A percentile compares a stretch with the other conserved stretches of the same genome.
These are phyloP conservation scores for Ajuga reptans DNA, from an alignment of 305 asterid genomes.

Conservation along the genomic window DNA sequence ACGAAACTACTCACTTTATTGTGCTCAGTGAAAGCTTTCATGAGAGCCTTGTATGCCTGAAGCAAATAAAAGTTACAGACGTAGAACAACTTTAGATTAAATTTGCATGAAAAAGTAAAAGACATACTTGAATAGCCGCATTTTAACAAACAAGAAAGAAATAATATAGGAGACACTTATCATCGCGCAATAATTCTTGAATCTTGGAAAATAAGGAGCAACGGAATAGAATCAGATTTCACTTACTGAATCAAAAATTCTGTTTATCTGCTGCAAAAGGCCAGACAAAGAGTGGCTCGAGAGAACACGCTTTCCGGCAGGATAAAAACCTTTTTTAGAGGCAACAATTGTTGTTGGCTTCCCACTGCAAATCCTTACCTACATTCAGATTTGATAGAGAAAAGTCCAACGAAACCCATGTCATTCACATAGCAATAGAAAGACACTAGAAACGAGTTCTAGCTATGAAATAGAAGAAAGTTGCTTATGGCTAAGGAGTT, in stretches of 20 bases:
- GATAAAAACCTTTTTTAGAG: constrained; percentile 64
- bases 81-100: constrained; percentile 6
- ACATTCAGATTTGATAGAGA: constrained; percentile 12
- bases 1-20: constrained; percentile 59
- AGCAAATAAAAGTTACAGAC: constrained; percentile 13
- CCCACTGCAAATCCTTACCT: constrained; percentile 76
- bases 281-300: constrained; percentile 62
- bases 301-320: constrained; percentile 60
- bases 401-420: neutral
- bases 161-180: neutral
- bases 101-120: neutral
- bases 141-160: neutral
- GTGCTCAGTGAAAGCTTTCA: constrained; percentile 82
- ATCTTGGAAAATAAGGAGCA: neutral
- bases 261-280: constrained; percentile 67
- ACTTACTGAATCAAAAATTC: constrained; percentile 69
- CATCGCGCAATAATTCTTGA: neutral
- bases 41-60: constrained; percentile 74
- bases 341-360: constrained; percentile 81
- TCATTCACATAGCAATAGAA: neutral
- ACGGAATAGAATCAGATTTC: neutral
- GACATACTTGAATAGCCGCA: neutral
- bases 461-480: constrained; percentile 1
- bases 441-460: constrained; percentile 5
- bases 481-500: constrained; percentile 7